phyloP scores from a whole-genome alignment of 1,139 yeast species.

The Taphrina confusa region DNA sequence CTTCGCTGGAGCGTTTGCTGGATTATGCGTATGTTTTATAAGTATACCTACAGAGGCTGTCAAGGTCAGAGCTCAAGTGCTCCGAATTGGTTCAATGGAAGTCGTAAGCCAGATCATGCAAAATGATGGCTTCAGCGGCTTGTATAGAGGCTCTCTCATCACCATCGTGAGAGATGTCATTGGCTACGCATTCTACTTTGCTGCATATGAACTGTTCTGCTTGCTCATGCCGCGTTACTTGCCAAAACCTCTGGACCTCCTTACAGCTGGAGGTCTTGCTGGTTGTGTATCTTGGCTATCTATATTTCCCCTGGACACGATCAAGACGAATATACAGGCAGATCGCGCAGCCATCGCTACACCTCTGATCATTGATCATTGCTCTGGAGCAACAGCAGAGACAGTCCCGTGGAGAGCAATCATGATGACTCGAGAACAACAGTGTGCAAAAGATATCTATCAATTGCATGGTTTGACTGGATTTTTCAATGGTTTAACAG shows the following conservation, averaged over 20 bases:
- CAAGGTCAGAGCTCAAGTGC: constrained; percentile 40
- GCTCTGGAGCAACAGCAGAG: not conserved
- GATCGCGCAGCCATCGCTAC: not conserved
- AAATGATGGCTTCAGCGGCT: constrained; percentile 39
- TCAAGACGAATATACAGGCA: constrained; percentile 41
- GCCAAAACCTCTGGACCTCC: not conserved
- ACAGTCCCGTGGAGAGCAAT: not conserved
- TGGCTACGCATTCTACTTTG: constrained; percentile 42
- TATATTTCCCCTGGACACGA: constrained; percentile 42
- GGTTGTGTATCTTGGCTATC: constrained; percentile 42
- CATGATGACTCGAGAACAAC: not conserved
- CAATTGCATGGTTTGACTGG: constrained; percentile 36
- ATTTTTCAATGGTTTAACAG: constrained; percentile 40
- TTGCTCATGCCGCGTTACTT: not conserved
- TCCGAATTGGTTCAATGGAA: constrained; percentile 34
- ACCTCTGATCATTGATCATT: not conserved
- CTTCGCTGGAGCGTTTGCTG: constrained; percentile 40
- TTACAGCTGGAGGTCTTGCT: constrained; percentile 42
- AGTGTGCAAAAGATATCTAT: constrained; percentile 35
- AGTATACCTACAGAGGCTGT: constrained; percentile 41
- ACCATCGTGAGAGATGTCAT: constrained; percentile 41
- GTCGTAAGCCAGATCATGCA: constrained; percentile 30
- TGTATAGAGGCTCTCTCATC: constrained; percentile 39
- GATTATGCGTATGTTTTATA: constrained; percentile 40
- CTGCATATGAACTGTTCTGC: not conserved